phyloP scores from a whole-genome alignment of 2,329 filamentous ascomycete genomes.

The Blumeria hordei region DNA sequence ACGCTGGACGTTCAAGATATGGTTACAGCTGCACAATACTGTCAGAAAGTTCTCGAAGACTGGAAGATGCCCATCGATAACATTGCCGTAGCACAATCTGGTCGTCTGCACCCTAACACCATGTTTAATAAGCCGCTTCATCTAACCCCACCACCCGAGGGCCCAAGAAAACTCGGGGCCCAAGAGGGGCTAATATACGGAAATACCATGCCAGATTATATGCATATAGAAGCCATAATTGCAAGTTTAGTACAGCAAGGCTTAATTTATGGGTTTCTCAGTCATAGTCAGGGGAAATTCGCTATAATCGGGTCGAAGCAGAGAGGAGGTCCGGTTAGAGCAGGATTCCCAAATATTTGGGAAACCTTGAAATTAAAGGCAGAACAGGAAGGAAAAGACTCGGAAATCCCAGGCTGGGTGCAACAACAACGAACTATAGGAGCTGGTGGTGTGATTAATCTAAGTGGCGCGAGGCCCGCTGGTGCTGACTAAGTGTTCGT shows the following conservation, averaged over 20 bases:
- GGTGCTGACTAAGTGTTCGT: slow-evolving; percentile 9
- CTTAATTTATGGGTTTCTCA: slow-evolving; percentile 62
- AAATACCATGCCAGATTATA: slow-evolving; percentile 30
- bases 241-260: slow-evolving; percentile 58
- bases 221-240: slow-evolving; percentile 55
- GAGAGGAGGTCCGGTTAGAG: slow-evolving; percentile 34
- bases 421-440: slow-evolving; percentile 17
- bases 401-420: slow-evolving; percentile 54
- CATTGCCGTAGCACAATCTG: slow-evolving; percentile 9
- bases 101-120: slow-evolving; percentile 21
- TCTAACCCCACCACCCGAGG: slow-evolving; percentile 20
- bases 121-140: slow-evolving; percentile 23
- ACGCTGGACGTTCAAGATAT: slow-evolving; percentile 52
- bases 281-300: slow-evolving; percentile 51
- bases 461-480: slow-evolving; percentile 29
- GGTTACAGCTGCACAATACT: slow-evolving; percentile 33
- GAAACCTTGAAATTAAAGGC: slow-evolving; percentile 38
- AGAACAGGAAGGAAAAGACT: slow-evolving; percentile 25
- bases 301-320: slow-evolving; percentile 59
- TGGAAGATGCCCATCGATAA: slow-evolving; percentile 18
- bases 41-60: slow-evolving; percentile 39
- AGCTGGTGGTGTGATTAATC: slow-evolving; percentile 30
- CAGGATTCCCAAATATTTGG: slow-evolving; percentile 57
- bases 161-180: slow-evolving; percentile 24
- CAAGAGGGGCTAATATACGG: slow-evolving; percentile 39